Base-by-base conservation (phyloP, 306 rosid genomes). In the Amphicarpaea edgeworthii region DNA sequence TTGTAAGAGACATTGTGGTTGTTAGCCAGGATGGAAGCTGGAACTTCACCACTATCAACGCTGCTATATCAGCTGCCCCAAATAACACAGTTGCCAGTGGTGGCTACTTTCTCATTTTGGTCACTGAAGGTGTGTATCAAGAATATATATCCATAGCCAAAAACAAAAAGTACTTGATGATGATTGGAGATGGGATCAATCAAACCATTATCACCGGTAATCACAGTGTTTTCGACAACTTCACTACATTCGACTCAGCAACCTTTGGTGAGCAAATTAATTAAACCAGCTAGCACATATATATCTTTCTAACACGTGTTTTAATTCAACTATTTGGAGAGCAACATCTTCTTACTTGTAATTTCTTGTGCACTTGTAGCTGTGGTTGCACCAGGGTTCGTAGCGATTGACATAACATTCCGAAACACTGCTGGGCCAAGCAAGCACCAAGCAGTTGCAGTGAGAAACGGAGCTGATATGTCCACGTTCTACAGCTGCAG, bases 221-320 rank as follows among this genome's bases (percentile, higher is more conserved):
- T 71, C 89, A 86, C 34, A 93, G 87, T 59, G 90, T 88, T 7
- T 87, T 38, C 0, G 98, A 93, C 73, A 88, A 88, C 4, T 93
- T 82, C 83, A 93, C 98, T 11, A 93, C 98, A 8, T 93, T 89
- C 84, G 84, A 88, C 62, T 91, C 97, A 5, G 92, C 98, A 11
- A 91, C 97, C 28, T 79, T 93, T 46, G 93, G 98, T 91, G 82
- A 85, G 86, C 60, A 34, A 45, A 55, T 55, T 21, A 55, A n/a
- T n/a, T n/a, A n/a, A n/a, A n/a, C n/a, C n/a, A n/a, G n/a, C n/a
- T n/a, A n/a, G n/a, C n/a, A n/a, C n/a, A 26, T 26, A 12, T 41
- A 59, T 14, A 28, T 59, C 20, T 59, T 26, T 5, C 65, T 2
- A 57, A 12, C 8, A 55, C 20, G 63, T 24, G n/a, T n/a, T n/a